Base-by-base conservation (phyloP, 805 yeast genomes). In the Phaffomyces opuntiae region DNA sequence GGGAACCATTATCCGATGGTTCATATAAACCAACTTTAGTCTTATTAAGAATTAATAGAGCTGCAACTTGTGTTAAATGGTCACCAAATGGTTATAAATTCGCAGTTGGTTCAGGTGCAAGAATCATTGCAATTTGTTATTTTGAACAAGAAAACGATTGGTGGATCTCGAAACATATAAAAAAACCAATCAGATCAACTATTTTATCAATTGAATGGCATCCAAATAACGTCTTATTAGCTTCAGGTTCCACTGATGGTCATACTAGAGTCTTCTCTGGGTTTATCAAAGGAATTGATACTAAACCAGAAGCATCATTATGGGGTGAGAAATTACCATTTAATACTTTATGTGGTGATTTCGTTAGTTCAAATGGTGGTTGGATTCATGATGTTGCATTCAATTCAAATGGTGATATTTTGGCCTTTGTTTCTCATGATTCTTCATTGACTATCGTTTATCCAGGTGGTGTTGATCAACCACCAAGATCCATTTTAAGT, bases 151-250 rank as follows among this genome's bases (percentile, higher is more conserved):
- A 89, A 58, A 93, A 91, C 64, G 96, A 93, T 64, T 93, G 99
- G 99, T 93, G 99, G 99, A 90, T 93, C 43, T 87, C 98, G 13
- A 91, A 91, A 67, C 99, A 91, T 69, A 84, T 93, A 67, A 90
- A 90, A 72, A 88, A 87, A 66, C 96, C 97, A n/a, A 73, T 93
- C 57, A 82, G 83, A 63, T 84, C 96, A 11, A 88, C 97, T 31
- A 76, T 90, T 54, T 74, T 90, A 53, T 73, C 85, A 39, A 73
- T 91, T 46, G 82, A 82, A 52, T 90, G 99, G 99, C 97, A 93
- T 64, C 90, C 88, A 47, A 93, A 93, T 67, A 83, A 81, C 56
- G 95, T 93, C 24, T 71, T 93, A 49, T 71, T 93, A 51, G 93
- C 95, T 3, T 75, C 85, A 40, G 98, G 98, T 24, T 87, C 96